Evolutionary conservation across 2,329 filamentous ascomycete genomes (phyloP).

Genomic region (Nemania sp.): DNA sequence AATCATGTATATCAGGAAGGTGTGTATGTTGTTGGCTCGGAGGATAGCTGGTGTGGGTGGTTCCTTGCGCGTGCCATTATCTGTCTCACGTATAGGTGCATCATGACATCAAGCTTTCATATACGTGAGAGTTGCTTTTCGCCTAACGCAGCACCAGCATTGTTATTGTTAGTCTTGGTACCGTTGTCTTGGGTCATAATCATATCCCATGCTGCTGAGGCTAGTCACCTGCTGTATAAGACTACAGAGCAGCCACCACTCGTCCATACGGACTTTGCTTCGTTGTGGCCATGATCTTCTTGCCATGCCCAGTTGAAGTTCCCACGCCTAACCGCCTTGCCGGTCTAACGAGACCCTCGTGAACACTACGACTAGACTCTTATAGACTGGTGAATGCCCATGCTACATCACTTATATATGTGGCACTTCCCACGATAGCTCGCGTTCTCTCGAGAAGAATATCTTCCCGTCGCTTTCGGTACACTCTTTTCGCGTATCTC

Average conservation of each 20-base stretch:
- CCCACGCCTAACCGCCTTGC: constrained; percentile 7
- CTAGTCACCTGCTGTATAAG: constrained; percentile 21
- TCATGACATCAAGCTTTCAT: constrained; percentile 23
- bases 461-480: neutral
- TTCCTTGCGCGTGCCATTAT: constrained; percentile 16
- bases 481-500: neutral
- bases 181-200: constrained; percentile 11
- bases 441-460: neutral
- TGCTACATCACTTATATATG: neutral
- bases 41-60: constrained; percentile 2
- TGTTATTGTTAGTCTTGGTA: neutral
- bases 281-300: neutral
- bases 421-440: neutral
- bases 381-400: constrained; percentile 5
- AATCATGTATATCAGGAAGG: constrained; percentile 28
- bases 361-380: constrained; percentile 2
- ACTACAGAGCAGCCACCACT: constrained; percentile 4
- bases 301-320: neutral
- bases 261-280: constrained; percentile 1
- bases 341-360: constrained; percentile 2
- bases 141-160: constrained; percentile 4
- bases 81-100: constrained; percentile 12
- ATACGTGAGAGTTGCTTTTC: constrained; percentile 12
- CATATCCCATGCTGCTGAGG: constrained; percentile 21
- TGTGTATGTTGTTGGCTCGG: constrained; percentile 7